A percentile compares a stretch with the other conserved stretches of the same genome.
These are phyloP conservation scores for Salix koriyanagi DNA, from an alignment of 345 rosid species.

Conservation along the genomic window DNA sequence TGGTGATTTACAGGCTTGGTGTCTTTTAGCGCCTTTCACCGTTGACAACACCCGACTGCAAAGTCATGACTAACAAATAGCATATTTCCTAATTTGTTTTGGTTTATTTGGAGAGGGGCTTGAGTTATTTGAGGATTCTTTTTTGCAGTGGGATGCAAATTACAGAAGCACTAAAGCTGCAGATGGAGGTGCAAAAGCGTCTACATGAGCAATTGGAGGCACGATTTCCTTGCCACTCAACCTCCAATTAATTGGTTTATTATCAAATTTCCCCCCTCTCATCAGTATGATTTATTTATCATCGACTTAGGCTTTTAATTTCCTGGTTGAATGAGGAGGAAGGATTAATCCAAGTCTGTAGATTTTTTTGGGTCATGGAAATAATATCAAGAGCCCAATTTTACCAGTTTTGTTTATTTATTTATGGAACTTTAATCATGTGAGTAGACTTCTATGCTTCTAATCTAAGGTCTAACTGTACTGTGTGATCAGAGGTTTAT, in stretches of 20 bases:
- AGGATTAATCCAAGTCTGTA: background rate
- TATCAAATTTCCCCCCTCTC: background rate
- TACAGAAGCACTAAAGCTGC: slow-evolving; percentile 98
- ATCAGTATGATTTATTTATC: background rate
- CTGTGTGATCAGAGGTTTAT: background rate
- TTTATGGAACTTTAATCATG: background rate
- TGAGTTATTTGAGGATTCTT: slow-evolving; percentile 6
- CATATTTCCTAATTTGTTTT: background rate
- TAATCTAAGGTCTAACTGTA: background rate
- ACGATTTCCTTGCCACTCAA: slow-evolving; percentile 31
- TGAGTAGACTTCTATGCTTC: background rate
- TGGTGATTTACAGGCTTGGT: no score
- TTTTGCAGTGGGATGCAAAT: slow-evolving; percentile 89
- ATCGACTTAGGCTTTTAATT: background rate
- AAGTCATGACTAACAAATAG: background rate
- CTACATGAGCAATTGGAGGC: slow-evolving; percentile 96
- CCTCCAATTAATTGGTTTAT: background rate
- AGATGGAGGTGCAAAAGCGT: slow-evolving; percentile 97
- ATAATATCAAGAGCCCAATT: background rate
- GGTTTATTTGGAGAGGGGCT: background rate
- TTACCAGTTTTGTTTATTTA: background rate
- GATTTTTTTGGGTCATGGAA: background rate
- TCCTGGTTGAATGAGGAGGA: slow-evolving; percentile 3
- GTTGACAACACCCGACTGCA: no score
- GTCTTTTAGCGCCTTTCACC: no score